Evolutionary conservation across 140 eudicot genomes (phyloP).

Genomic region (Bidens hawaiensis): DNA sequence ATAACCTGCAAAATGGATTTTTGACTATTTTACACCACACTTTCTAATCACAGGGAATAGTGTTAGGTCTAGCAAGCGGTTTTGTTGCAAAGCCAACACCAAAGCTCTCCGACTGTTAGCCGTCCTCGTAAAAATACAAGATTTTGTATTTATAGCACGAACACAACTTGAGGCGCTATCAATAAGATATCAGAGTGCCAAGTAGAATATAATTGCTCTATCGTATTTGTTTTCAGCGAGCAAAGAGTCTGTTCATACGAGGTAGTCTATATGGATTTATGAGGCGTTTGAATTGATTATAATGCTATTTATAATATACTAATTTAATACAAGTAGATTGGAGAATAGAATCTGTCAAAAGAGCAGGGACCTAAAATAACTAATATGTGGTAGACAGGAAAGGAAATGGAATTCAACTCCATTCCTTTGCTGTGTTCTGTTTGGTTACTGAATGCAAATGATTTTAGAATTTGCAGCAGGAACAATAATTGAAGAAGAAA

Average conservation of each 20-base stretch:
- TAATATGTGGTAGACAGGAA: background rate
- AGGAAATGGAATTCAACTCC: background rate
- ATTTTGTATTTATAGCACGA: background rate
- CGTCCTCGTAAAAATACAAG: background rate
- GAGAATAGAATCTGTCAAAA: background rate
- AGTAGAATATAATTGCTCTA: background rate
- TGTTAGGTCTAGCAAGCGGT: slow-evolving; percentile 14
- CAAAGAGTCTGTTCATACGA: background rate
- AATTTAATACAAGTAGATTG: background rate
- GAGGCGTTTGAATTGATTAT: background rate
- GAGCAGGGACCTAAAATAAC: too few species aligned
- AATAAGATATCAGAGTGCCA: too few species aligned
- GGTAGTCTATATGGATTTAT: background rate
- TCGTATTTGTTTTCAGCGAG: background rate
- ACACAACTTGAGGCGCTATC: background rate
- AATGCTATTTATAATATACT: background rate
- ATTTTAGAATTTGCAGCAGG: background rate
- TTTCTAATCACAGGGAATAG: slow-evolving; percentile 27
- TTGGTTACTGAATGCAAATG: background rate
- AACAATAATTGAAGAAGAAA: background rate
- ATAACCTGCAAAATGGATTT: slow-evolving; percentile 95
- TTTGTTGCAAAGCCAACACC: slow-evolving; percentile 12
- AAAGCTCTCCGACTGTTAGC: background rate
- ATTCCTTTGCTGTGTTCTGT: background rate
- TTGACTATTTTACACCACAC: slow-evolving; percentile 45